Evolutionary conservation across 1,284 basidiomycete species (phyloP).

Genomic region (Moesziomyces aphidis): DNA sequence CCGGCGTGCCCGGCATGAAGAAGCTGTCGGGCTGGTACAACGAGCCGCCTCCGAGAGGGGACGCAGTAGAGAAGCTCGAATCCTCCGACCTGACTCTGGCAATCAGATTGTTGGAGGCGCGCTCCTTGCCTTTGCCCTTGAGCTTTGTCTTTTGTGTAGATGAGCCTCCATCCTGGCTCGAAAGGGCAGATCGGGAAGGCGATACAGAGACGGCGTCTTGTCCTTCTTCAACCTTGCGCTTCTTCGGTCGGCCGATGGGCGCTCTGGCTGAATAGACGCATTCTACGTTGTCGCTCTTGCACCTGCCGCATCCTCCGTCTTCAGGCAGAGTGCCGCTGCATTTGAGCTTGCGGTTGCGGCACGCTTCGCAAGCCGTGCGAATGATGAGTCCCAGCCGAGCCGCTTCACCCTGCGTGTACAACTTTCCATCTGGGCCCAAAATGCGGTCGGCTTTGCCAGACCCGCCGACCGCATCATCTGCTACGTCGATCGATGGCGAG

Average conservation of each 20-base stretch:
- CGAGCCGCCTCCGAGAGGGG: not conserved
- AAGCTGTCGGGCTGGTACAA: not conserved
- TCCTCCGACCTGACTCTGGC: slow-evolving; percentile 21
- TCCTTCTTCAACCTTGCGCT: slow-evolving; percentile 41
- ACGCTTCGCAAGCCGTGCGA: slow-evolving; percentile 57
- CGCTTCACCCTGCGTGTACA: slow-evolving; percentile 49
- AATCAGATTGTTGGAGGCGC: not conserved
- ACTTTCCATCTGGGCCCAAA: slow-evolving; percentile 43
- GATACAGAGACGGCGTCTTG: slow-evolving; percentile 4
- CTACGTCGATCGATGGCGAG: slow-evolving; percentile 1
- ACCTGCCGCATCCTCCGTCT: slow-evolving; percentile 46
- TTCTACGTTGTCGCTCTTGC: slow-evolving; percentile 39
- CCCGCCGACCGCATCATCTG: not conserved
- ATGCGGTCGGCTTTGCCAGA: slow-evolving; percentile 28
- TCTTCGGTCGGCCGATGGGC: slow-evolving; percentile 58
- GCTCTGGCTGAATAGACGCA: slow-evolving; percentile 53
- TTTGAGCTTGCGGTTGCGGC: slow-evolving; percentile 59
- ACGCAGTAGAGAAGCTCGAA: not conserved
- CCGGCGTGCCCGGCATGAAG: not conserved
- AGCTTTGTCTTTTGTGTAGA: not conserved
- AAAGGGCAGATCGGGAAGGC: slow-evolving; percentile 1
- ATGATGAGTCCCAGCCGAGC: slow-evolving; percentile 47
- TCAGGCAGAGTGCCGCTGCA: slow-evolving; percentile 49
- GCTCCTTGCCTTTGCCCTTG: slow-evolving; percentile 8
- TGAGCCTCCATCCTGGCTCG: not conserved